Conservation (phyloP, 108 stramenopile species). For the Cyclotella choctawhatcheeana region DNA sequence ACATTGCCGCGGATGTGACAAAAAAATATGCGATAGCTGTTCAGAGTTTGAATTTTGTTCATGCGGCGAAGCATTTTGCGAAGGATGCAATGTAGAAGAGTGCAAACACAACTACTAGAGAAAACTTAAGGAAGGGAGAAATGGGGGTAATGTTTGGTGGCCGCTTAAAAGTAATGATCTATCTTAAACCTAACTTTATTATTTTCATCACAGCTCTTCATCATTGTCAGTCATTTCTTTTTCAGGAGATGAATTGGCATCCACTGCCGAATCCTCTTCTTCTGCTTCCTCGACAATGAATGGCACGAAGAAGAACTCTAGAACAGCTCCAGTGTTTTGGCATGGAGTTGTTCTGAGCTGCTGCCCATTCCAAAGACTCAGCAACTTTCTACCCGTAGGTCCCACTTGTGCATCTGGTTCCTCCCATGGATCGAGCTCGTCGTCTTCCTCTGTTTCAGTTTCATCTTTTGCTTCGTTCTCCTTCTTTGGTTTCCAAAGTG, state of each 20-base stretch:
- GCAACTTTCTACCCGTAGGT: slow-evolving; percentile 45
- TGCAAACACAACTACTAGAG: background rate
- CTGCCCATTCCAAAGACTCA: slow-evolving; percentile 64
- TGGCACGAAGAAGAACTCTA: slow-evolving; percentile 82
- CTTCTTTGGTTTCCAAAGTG: slow-evolving; percentile 56
- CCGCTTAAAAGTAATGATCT: background rate
- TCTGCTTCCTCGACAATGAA: slow-evolving; percentile 65
- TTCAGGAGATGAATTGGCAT: slow-evolving; percentile 17
- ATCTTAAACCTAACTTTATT: background rate
- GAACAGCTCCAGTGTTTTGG: slow-evolving; percentile 73
- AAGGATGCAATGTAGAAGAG: background rate
- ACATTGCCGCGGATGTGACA: background rate
- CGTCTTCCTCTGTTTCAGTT: slow-evolving; percentile 42
- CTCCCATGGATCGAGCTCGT: slow-evolving; percentile 45
- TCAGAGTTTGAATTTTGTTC: background rate
- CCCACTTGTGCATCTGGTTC: slow-evolving; percentile 42
- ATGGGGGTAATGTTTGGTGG: background rate
- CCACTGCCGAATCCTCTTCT: slow-evolving; percentile 53
- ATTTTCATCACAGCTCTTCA: slow-evolving; percentile 35
- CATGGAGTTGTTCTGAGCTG: slow-evolving; percentile 77
- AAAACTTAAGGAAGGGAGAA: too few species aligned
- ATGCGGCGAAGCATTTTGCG: background rate
- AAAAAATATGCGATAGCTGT: background rate
- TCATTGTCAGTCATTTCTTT: background rate
- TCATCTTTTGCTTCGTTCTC: slow-evolving; percentile 49